Percentiles rank a stretch among this genome's conserved stretches.
These are phyloP conservation scores for Coemansia sp. DNA, from an alignment of 192 early-diverging fungal species.

Conservation along the genomic window DNA sequence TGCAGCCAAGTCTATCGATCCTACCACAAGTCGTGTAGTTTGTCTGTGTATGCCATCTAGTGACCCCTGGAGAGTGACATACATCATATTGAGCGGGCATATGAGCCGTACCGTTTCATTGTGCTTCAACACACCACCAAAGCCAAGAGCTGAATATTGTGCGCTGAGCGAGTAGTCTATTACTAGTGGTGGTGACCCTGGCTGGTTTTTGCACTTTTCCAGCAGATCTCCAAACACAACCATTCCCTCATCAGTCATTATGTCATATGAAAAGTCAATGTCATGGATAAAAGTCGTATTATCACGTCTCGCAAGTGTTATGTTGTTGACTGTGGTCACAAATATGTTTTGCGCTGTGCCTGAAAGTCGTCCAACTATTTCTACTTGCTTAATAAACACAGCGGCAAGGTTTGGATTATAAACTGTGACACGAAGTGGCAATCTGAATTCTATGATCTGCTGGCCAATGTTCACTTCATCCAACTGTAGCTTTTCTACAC, in stretches of 20 bases:
- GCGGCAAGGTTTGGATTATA: constrained; percentile 1
- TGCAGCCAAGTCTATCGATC: neutral
- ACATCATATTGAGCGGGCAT: constrained; percentile 8
- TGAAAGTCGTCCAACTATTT: neutral
- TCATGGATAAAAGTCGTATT: constrained; percentile 6
- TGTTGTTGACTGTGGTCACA: neutral
- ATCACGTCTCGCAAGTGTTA: neutral
- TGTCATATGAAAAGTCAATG: constrained; percentile 8
- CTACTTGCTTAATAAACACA: neutral
- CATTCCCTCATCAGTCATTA: neutral
- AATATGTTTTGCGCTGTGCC: constrained; percentile 8
- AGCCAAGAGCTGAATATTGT: constrained; percentile 1
- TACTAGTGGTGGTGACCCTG: constrained; percentile 2
- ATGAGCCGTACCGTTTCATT: neutral
- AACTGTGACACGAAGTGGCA: constrained; percentile 2
- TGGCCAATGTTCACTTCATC: neutral
- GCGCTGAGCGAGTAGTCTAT: constrained; percentile 2
- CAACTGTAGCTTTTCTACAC: neutral
- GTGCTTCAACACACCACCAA: neutral
- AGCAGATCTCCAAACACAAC: neutral
- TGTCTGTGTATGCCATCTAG: constrained; percentile 6
- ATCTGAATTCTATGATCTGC: neutral
- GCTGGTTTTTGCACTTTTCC: constrained; percentile 8
- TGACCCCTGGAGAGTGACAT: neutral
- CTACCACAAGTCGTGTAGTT: neutral